Evolutionary conservation across 805 yeast species (phyloP).

Genomic region (Millerago galiae): DNA sequence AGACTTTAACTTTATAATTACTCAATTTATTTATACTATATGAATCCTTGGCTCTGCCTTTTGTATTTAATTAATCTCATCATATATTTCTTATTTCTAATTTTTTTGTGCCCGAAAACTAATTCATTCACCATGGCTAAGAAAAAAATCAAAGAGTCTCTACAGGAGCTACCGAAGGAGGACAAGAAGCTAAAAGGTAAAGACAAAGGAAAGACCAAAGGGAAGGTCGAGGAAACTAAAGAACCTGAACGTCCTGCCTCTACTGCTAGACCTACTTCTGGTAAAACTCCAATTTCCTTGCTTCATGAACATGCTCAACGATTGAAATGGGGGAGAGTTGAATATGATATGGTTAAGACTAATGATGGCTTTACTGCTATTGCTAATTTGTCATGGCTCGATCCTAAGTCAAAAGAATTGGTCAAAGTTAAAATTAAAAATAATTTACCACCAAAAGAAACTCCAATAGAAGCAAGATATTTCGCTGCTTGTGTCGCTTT

Average conservation of each 20-base stretch:
- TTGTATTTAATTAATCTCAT: too few relatives aligned
- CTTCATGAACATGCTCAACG: slow-evolving; percentile 85
- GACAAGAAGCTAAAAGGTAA: neutral
- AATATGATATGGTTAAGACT: slow-evolving; percentile 58
- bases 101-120: neutral
- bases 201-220: neutral
- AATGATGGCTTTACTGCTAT: slow-evolving; percentile 58
- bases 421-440: slow-evolving; percentile 50
- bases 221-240: neutral
- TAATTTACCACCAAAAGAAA: slow-evolving; percentile 57
- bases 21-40: too few relatives aligned
- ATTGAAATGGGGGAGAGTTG: slow-evolving; percentile 83
- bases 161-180: neutral
- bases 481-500: slow-evolving; percentile 84
- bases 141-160: slow-evolving; percentile 2
- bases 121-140: slow-evolving; percentile 1
- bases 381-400: slow-evolving; percentile 60
- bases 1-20: neutral
- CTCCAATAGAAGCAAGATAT: slow-evolving; percentile 86
- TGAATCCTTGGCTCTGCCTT: too few relatives aligned
- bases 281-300: slow-evolving; percentile 82
- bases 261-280: slow-evolving; percentile 32
- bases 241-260: slow-evolving; percentile 5
- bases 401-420: slow-evolving; percentile 73
- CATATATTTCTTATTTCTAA: too few relatives aligned